Conservation (phyloP, 345 rosid species). For the Populus pruinosa region DNA sequence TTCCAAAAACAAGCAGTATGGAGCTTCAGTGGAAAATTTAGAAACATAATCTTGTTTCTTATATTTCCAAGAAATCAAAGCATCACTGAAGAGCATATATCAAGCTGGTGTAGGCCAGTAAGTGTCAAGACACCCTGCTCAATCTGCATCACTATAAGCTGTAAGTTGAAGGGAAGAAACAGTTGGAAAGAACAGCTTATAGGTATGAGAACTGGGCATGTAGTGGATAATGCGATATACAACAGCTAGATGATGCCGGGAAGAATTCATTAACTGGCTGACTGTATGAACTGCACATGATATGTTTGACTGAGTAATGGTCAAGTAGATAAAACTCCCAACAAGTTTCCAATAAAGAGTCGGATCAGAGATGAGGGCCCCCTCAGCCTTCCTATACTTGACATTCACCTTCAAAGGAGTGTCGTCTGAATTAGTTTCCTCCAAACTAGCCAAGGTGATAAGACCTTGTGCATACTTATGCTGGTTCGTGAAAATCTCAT, state of each 20-base stretch:
- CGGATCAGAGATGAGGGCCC: too few relatives aligned
- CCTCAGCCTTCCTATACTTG: too few relatives aligned
- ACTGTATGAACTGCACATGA: too few relatives aligned
- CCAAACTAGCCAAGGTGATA: too few relatives aligned
- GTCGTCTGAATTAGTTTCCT: too few relatives aligned
- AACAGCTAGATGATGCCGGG: background rate
- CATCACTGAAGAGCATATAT: background rate
- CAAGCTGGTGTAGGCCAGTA: rapidly evolving
- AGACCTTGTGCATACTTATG: too few relatives aligned
- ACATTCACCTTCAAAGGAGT: too few relatives aligned
- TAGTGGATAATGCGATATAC: background rate
- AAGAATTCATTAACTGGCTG: background rate
- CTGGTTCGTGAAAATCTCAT: too few relatives aligned
- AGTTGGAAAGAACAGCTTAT: background rate
- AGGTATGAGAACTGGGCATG: background rate
- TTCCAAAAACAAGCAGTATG: background rate
- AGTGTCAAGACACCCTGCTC: background rate
- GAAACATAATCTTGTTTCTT: background rate
- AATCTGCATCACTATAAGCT: too few relatives aligned
- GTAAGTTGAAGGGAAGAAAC: background rate
- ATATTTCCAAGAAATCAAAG: background rate
- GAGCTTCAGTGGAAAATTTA: too few relatives aligned
- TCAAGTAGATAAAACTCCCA: background rate
- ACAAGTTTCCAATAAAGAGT: too few relatives aligned
- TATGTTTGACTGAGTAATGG: background rate